Conservation (phyloP, 2,329 filamentous ascomycete species). For the Plectosphaerella plurivora region DNA sequence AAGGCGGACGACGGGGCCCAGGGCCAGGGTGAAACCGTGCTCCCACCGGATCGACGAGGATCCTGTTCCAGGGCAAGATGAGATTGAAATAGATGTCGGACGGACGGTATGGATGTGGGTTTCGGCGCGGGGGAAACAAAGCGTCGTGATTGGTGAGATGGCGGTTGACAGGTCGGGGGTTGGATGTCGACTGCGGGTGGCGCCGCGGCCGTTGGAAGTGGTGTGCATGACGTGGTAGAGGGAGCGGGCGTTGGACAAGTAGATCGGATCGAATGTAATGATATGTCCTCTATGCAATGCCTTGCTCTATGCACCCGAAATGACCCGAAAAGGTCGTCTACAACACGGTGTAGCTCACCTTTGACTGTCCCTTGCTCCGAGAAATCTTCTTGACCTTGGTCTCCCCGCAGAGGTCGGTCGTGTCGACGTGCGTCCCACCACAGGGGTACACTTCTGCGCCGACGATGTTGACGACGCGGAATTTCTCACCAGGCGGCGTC, state of each 20-base stretch:
- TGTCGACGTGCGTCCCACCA: slow-evolving; percentile 68
- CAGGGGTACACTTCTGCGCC: slow-evolving; percentile 69
- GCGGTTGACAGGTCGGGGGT: too few species aligned
- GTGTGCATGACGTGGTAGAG: too few species aligned
- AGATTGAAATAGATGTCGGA: not conserved
- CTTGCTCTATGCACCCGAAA: too few species aligned
- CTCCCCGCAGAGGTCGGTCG: slow-evolving; percentile 53
- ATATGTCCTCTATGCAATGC: too few species aligned
- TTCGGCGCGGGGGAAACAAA: too few species aligned
- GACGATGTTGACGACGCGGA: slow-evolving; percentile 64
- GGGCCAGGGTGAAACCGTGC: not conserved
- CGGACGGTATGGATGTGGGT: too few species aligned
- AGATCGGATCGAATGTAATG: too few species aligned
- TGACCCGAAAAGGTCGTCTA: not conserved
- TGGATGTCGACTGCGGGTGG: too few species aligned
- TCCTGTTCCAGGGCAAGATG: not conserved
- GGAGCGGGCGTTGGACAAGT: too few species aligned
- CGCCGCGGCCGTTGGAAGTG: too few species aligned
- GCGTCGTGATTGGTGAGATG: too few species aligned
- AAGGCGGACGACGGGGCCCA: not conserved
- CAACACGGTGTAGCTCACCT: slow-evolving; percentile 42
- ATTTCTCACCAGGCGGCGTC: slow-evolving; percentile 46
- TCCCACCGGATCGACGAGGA: not conserved
- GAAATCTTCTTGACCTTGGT: slow-evolving; percentile 64
- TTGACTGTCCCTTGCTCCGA: slow-evolving; percentile 57